These are phyloP conservation scores for Alternaria sp. DNA, from an alignment of 2,329 filamentous ascomycete genomes.

Conservation along the genomic window DNA sequence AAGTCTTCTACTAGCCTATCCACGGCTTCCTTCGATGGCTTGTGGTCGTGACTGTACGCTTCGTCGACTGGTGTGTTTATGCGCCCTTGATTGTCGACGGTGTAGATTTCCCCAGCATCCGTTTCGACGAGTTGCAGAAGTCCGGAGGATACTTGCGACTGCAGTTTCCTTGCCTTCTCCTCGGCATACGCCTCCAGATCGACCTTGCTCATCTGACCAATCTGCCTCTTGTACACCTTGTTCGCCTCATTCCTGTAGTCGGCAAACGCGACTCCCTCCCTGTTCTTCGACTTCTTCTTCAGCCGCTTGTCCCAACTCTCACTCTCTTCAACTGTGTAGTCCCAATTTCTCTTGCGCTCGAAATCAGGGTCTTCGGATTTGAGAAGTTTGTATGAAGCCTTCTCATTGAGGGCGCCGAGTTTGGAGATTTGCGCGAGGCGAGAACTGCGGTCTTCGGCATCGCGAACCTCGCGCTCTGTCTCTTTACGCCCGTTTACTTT, in stretches of 20 bases:
- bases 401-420: constrained; percentile 83
- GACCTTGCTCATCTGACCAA: constrained; percentile 72
- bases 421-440: constrained; percentile 67
- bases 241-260: constrained; percentile 87
- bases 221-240: constrained; percentile 92
- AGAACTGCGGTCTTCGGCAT: constrained; percentile 38
- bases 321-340: constrained; percentile 95
- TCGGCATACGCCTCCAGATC: constrained; percentile 85
- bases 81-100: constrained; percentile 86
- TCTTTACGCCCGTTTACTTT: constrained; percentile 61
- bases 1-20: constrained; percentile 87
- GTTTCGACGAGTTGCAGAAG: constrained; percentile 93
- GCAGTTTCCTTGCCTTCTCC: constrained; percentile 83
- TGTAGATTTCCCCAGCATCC: constrained; percentile 85
- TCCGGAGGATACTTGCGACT: constrained; percentile 82
- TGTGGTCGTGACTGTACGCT: constrained; percentile 80
- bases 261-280: constrained; percentile 86
- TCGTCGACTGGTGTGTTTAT: constrained; percentile 91
- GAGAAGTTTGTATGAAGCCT: constrained; percentile 89
- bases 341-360: constrained; percentile 97
- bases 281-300: constrained; percentile 80
- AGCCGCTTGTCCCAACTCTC: constrained; percentile 92
- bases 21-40: constrained; percentile 83
- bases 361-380: constrained; percentile 95
- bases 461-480: constrained; percentile 59